These are phyloP conservation scores for Sinapis alba DNA, from an alignment of 441 rosid genomes.

Conservation along the genomic window DNA sequence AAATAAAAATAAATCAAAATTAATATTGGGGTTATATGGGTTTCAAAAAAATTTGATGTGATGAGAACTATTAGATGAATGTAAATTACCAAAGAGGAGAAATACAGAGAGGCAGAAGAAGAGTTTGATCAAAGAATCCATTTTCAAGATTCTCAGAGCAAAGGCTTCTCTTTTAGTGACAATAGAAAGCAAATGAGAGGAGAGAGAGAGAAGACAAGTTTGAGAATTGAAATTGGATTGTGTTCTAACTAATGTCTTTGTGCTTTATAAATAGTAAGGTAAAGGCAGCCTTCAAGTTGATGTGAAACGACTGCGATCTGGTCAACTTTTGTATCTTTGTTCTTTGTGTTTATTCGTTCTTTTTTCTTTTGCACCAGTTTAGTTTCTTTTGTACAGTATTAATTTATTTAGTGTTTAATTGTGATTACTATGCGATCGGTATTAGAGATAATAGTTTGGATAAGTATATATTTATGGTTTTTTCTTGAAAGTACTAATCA, in stretches of 20 bases:
- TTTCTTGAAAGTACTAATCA: neutral
- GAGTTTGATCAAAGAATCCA: neutral
- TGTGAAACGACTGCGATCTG: conserved; percentile 18
- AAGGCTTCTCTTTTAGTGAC: neutral
- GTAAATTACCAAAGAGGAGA: neutral
- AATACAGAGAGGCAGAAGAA: neutral
- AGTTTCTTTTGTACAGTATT: neutral
- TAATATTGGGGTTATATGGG: neutral
- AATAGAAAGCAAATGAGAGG: neutral
- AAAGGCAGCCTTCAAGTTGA: conserved; percentile 7
- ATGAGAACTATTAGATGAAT: neutral
- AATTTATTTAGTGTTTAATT: neutral
- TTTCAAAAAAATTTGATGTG: neutral
- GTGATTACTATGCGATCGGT: neutral
- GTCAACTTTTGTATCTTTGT: conserved; percentile 32
- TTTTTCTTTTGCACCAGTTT: neutral
- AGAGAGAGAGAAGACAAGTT: conserved; percentile 19
- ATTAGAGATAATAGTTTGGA: neutral
- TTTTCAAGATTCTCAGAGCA: conserved; percentile 4
- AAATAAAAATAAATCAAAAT: neutral
- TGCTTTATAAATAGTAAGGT: conserved; percentile 24
- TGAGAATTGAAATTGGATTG: conserved; percentile 16
- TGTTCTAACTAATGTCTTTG: conserved; percentile 14
- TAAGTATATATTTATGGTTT: neutral
- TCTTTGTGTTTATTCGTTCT: conserved; percentile 13